Evolutionary conservation across 257 asterid genomes (phyloP), one percentile per base, ranked within the genome.

Genomic region (Datura wrightii): DNA sequence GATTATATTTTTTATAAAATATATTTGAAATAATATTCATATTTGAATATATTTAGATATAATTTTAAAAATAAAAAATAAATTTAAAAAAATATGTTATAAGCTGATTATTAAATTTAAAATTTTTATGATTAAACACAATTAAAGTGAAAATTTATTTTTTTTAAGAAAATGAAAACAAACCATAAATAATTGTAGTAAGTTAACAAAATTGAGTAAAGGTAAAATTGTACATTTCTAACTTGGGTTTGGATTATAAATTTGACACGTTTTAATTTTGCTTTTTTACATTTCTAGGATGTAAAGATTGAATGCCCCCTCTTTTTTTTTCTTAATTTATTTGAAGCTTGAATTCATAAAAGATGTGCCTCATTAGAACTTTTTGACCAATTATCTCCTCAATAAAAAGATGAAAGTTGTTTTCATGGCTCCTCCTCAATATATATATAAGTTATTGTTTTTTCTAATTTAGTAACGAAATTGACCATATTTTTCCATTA

Each of bases 281-380:
- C 36, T 42, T 70, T 70, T 18, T 24, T 3, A 67, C 15, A 37
- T 69, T 8, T 66, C 6, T 66, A 65, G 44, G 44, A 65, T 9
- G 69, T 24, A 34, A 65, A 59, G 31, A 19, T 59, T 59, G 66
- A 59, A 8, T 7, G 11, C 13, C 36, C 11, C 11, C 0, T 52
- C 66, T 0, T 5, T 59, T 58, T 59, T 59, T n/a, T 59, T 14
- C 2, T 7, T n/a, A 3, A 8, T 19, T 39, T 67, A 37, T 15
- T 70, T 70, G 36, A 44, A 41, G 54, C 16, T 70, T 42, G 8
- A 70, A 41, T 70, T 70, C 79, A 41, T 70, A 70, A 70, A 37
- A 70, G 34, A 9, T 5, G 79, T 70, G 54, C 79, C 15, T 39
- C 36, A 8, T 1, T 16, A 6, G 10, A 67, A 37, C n/a, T 66